Evolutionary conservation across 192 early-diverging fungal species (phyloP).

Genomic region (Coemansia sp.): DNA sequence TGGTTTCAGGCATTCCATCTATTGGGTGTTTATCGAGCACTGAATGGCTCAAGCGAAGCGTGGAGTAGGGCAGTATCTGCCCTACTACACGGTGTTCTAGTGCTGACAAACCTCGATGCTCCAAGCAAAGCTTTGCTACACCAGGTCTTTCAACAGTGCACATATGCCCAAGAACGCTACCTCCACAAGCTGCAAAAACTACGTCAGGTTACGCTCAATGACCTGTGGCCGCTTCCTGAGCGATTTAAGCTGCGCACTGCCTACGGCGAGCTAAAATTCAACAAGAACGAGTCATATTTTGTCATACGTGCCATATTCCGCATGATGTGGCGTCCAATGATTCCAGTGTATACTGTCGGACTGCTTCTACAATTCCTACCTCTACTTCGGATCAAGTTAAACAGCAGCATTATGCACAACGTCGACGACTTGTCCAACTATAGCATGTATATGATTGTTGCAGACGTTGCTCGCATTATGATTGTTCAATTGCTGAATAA

Average conservation of each 20-base stretch:
- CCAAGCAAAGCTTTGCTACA: background rate
- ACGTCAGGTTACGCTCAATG: background rate
- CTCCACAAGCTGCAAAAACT: background rate
- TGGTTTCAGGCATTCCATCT: conserved; percentile 8
- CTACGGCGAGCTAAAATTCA: conserved; percentile 22
- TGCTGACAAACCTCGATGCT: background rate
- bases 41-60: background rate
- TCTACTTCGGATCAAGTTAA: conserved; percentile 6
- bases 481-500: conserved; percentile 10
- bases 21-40: background rate
- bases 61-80: background rate
- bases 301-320: conserved; percentile 36
- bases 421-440: conserved; percentile 22
- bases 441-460: conserved; percentile 25
- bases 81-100: background rate
- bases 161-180: background rate
- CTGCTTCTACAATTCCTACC: conserved; percentile 6
- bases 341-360: conserved; percentile 24
- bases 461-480: background rate
- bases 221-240: conserved; percentile 6
- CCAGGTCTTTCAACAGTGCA: background rate
- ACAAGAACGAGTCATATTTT: conserved; percentile 34
- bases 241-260: conserved; percentile 1
- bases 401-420: conserved; percentile 20
- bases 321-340: conserved; percentile 35